Conservation (phyloP, 805 yeast genomes). For the Candida dajiaensis region DNA sequence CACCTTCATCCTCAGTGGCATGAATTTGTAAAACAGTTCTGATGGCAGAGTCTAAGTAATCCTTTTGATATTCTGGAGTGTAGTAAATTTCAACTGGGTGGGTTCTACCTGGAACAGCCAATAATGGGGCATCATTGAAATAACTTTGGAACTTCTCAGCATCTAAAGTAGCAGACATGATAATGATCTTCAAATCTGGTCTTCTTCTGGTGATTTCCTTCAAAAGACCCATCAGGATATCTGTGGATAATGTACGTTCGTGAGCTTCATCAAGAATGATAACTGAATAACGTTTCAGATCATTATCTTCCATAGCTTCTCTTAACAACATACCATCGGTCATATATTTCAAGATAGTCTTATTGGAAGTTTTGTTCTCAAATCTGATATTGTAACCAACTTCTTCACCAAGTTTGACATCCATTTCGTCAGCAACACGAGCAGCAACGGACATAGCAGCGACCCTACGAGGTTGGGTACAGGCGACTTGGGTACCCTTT, state of each 20-base stretch:
- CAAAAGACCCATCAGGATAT: conserved; percentile 90
- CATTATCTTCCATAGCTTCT: conserved; percentile 96
- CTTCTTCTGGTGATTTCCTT: conserved; percentile 77
- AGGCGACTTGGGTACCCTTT: conserved; percentile 79
- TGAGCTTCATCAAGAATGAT: conserved; percentile 96
- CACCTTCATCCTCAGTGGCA: conserved; percentile 94
- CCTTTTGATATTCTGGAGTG: conserved; percentile 95
- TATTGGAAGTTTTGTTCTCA: conserved; percentile 77
- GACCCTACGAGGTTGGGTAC: conserved; percentile 96
- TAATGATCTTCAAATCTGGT: conserved; percentile 83
- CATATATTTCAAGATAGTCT: conserved; percentile 89
- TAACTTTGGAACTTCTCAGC: conserved; percentile 92
- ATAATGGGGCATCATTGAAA: conserved; percentile 85
- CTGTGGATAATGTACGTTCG: conserved; percentile 95
- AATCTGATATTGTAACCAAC: conserved; percentile 95
- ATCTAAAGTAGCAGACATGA: conserved; percentile 97
- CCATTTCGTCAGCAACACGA: conserved; percentile 97
- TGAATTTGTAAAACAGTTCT: conserved; percentile 94
- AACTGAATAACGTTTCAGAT: conserved; percentile 73
- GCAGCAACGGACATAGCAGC: conserved; percentile 99
- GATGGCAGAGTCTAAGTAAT: conserved; percentile 90
- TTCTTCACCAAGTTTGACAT: conserved; percentile 84
- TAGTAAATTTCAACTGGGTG: conserved; percentile 95
- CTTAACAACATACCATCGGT: conserved; percentile 97
- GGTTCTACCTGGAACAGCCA: conserved; percentile 97